Percentiles rank a stretch among this genome's conserved stretches.
Conservation (phyloP, 1,284 basidiomycete species). For the Anthracocystis setariae region DNA sequence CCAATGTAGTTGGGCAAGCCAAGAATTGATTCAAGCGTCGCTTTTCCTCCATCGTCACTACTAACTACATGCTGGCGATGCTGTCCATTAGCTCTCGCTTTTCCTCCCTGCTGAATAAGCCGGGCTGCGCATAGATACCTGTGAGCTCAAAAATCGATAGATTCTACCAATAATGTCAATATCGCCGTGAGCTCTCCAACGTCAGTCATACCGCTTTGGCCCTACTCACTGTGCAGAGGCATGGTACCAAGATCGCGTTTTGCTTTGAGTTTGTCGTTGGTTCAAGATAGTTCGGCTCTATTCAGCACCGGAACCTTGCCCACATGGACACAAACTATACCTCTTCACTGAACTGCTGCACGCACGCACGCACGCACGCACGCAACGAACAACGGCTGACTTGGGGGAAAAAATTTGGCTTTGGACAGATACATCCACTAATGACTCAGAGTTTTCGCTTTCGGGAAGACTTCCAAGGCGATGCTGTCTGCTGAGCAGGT, state of each 20-base stretch:
- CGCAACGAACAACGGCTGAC: no score
- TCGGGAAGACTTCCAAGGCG: slow-evolving; percentile 26
- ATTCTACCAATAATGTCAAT: no score
- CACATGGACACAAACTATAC: no score
- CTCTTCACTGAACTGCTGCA: no score
- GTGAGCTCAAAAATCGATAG: not conserved
- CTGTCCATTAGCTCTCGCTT: slow-evolving; percentile 22
- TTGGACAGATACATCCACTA: not conserved
- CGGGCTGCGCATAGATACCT: slow-evolving; percentile 13
- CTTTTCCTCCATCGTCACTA: no score
- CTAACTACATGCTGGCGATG: slow-evolving; percentile 24
- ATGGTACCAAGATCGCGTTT: slow-evolving; percentile 1
- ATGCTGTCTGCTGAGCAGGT: slow-evolving; percentile 2
- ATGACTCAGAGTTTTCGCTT: slow-evolving; percentile 30
- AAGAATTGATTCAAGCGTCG: no score
- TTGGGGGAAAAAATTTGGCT: not conserved
- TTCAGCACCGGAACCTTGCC: no score
- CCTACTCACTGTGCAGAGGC: slow-evolving; percentile 11
- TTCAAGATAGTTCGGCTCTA: no score
- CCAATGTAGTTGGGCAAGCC: no score
- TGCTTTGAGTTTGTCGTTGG: not conserved
- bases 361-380: no score
- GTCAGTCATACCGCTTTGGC: no score
- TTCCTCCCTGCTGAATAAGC: slow-evolving; percentile 14
- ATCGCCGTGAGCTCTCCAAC: no score